Conservation (phyloP, 805 yeast species). For the Metschnikowia santaceciliae region DNA sequence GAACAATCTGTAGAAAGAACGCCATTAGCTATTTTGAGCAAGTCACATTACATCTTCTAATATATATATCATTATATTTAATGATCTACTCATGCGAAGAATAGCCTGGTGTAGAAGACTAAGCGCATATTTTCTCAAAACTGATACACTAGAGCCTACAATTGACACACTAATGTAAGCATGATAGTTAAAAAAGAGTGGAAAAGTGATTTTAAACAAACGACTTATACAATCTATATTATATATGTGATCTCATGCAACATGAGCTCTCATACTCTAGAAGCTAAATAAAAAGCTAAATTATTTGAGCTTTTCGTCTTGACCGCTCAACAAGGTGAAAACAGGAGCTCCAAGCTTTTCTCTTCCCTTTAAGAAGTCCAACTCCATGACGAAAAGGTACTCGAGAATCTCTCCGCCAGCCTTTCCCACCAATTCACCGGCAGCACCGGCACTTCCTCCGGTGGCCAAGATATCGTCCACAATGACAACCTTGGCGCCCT, state of each 20-base stretch:
- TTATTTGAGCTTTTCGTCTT: conserved; percentile 47
- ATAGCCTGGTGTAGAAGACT: neutral
- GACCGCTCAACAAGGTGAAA: conserved; percentile 86
- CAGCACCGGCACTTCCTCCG: conserved; percentile 94
- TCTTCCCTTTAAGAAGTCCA: conserved; percentile 92
- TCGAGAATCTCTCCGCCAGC: conserved; percentile 72
- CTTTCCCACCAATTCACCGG: conserved; percentile 73
- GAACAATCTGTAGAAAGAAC: neutral
- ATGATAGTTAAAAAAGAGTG: neutral
- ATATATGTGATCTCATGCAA: neutral
- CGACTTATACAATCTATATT: neutral
- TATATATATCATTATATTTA: neutral
- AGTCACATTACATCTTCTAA: neutral
- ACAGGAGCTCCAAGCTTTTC: conserved; percentile 80
- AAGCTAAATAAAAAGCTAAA: neutral
- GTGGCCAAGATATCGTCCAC: conserved; percentile 98
- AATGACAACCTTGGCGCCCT: conserved; percentile 75
- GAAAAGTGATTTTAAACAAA: neutral
- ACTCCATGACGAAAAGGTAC: conserved; percentile 87
- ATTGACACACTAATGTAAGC: neutral
- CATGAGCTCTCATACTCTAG: neutral
- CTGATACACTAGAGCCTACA: neutral
- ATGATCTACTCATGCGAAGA: neutral
- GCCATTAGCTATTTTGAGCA: neutral
- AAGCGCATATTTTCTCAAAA: neutral